Base-by-base conservation (phyloP, 2,329 filamentous ascomycete genomes). In the Cladosporium austrohemisphaericum region DNA sequence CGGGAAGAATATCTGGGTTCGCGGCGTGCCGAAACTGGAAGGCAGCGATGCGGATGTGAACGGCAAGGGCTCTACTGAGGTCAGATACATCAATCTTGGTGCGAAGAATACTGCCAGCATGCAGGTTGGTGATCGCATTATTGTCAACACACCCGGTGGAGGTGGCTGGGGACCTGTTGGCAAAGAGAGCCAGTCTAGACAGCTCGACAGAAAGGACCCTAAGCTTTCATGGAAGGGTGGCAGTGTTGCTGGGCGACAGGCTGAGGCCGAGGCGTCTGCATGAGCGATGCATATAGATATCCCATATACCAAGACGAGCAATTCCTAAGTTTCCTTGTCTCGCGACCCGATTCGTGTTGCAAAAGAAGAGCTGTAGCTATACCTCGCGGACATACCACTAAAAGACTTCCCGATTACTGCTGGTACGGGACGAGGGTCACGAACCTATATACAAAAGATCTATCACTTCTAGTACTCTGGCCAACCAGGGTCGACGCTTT, bases 1-100 rank as follows among this genome's bases (percentile, higher is more conserved):
- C 43, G 92, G 92, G 0, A 71, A 91, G 53, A 97, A 97, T 59
- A 73, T 94, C 37, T 97, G 92, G 92, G 83, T 94, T 25, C 76
- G 88, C 6, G 84, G 80, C 53, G 84, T 92, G 46, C 56, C 55
- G 14, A 64, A 65, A 52, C 33, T 61, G 1, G 59, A 69, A 33
- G 60, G 59, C 11, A 60, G 54, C 37, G 64, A 67, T 56, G 57
- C 56, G 1, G 59, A 63, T 44, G 35, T 41, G 10, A 49, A 53
- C n/a, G 51, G 41, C 4, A 49, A 50, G 14, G 18, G 13, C 10
- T 16, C 28, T 19, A 9, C 23, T 25, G 64, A 62, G 32, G 59
- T 83, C 65, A 71, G 83, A 31, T 73, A 76, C 44, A 84, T 91
- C 61, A 90, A 87, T 60, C 65, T 91, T 31, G 86, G 86, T 0